phyloP scores from a whole-genome alignment of 129 eudicot species.

The Logfia minima region DNA sequence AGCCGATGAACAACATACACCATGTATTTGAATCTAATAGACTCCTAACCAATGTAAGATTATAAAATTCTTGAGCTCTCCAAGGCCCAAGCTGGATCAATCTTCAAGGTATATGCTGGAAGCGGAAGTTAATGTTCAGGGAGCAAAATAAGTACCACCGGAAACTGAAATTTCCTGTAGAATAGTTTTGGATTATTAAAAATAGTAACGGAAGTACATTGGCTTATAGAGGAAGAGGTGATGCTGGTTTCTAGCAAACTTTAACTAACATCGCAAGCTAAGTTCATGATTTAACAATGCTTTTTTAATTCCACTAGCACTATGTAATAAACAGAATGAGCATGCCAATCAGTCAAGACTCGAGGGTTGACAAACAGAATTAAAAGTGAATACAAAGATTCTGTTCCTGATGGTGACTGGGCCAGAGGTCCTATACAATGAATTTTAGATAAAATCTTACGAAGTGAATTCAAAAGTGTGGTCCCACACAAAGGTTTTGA shows the following conservation, averaged over 20 bases:
- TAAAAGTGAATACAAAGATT: not conserved
- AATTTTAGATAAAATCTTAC: not conserved
- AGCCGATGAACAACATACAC: constrained; percentile 14
- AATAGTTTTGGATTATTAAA: constrained; percentile 4
- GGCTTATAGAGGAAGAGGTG: not conserved
- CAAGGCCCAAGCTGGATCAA: not conserved
- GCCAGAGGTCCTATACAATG: too few relatives aligned
- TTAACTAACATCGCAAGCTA: not conserved
- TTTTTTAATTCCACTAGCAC: not conserved
- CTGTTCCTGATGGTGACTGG: too few relatives aligned
- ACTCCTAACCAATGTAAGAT: not conserved
- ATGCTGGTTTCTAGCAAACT: not conserved
- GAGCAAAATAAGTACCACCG: not conserved
- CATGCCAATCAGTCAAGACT: not conserved
- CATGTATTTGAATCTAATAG: not conserved
- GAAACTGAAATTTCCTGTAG: not conserved
- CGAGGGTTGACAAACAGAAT: not conserved
- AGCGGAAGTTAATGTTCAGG: not conserved
- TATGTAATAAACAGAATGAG: not conserved
- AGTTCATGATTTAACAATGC: not conserved
- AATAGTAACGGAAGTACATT: not conserved
- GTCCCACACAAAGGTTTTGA: not conserved
- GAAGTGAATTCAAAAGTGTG: not conserved
- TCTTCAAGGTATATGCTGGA: constrained; percentile 6
- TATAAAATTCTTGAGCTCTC: not conserved